Conservation (phyloP, 163 green algal genomes). For the Volvox carteri region DNA sequence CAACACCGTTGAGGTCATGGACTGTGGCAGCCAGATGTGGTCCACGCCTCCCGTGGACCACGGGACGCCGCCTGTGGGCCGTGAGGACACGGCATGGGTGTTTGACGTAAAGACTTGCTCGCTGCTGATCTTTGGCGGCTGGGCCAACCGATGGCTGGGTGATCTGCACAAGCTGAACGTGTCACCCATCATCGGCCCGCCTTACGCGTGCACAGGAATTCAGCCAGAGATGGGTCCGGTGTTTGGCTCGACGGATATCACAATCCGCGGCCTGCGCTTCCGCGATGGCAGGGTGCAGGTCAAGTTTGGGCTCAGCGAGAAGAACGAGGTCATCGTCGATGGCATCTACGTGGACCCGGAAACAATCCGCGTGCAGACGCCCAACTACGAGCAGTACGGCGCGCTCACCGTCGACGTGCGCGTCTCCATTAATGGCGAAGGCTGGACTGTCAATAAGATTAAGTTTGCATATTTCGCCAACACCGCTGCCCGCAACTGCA, state of each 20-base stretch:
- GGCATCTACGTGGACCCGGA: constrained; percentile 78
- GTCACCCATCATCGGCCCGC: constrained; percentile 88
- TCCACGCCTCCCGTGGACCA: constrained; percentile 73
- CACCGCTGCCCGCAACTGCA: constrained; percentile 84
- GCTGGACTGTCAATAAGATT: constrained; percentile 93
- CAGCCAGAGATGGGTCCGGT: constrained; percentile 84
- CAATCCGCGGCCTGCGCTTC: constrained; percentile 88
- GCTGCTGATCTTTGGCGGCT: constrained; percentile 90
- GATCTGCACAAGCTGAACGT: constrained; percentile 88
- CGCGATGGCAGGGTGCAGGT: constrained; percentile 85
- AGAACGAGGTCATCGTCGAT: constrained; percentile 83
- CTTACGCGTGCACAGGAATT: constrained; percentile 87
- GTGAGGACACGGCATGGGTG: constrained; percentile 88
- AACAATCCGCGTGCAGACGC: constrained; percentile 82
- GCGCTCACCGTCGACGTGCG: constrained; percentile 80
- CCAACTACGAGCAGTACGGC: constrained; percentile 88
- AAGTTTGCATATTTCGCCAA: constrained; percentile 91
- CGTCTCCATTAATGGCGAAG: constrained; percentile 82
- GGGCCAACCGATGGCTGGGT: constrained; percentile 88
- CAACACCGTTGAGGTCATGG: constrained; percentile 85
- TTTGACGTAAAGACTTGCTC: constrained; percentile 85
- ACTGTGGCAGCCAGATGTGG: constrained; percentile 83
- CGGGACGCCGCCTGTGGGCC: constrained; percentile 59
- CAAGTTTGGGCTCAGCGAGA: constrained; percentile 74
- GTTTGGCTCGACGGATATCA: constrained; percentile 86